These are phyloP conservation scores for Schizonepeta tenuifolia DNA, from an alignment of 257 asterid species.

Conservation along the genomic window DNA sequence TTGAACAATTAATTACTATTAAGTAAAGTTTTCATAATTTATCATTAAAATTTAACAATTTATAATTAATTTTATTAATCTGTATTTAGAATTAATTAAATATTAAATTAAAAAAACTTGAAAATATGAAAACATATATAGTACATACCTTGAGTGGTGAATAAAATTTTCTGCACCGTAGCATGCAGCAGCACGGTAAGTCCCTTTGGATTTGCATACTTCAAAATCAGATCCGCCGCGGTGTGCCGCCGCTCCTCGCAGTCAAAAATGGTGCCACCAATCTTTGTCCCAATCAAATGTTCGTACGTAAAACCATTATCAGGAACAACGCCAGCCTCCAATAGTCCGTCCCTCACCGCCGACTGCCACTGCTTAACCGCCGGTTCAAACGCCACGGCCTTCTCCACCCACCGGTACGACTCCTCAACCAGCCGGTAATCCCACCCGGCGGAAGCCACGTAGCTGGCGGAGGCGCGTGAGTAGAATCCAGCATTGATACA, in stretches of 20 bases:
- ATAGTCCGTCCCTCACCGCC: conserved; percentile 70
- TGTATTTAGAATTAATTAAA: too few relatives aligned
- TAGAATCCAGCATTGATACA: conserved; percentile 81
- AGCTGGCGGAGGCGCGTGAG: conserved; percentile 57
- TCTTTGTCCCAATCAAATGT: conserved; percentile 68
- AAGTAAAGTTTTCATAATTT: too few relatives aligned
- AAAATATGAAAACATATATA: too few relatives aligned
- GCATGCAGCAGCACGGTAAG: conserved; percentile 66
- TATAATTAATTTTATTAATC: too few relatives aligned
- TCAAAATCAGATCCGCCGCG: conserved; percentile 72
- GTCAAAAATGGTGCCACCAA: conserved; percentile 79
- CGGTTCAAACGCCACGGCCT: conserved; percentile 69
- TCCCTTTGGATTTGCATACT: conserved; percentile 62
- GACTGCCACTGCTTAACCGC: conserved; percentile 72
- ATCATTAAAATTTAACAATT: too few relatives aligned
- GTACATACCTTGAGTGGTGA: conserved; percentile 52
- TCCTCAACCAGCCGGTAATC: conserved; percentile 53
- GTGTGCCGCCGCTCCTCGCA: conserved; percentile 61
- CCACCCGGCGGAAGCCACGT: conserved; percentile 54
- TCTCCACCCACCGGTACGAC: conserved; percentile 74
- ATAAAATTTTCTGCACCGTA: conserved; percentile 61
- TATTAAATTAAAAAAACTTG: too few relatives aligned
- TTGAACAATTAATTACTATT: too few relatives aligned
- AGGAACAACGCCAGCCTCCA: conserved; percentile 70
- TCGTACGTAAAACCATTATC: conserved; percentile 78